Evolutionary conservation across 2,329 filamentous ascomycete species (phyloP), one percentile per base, ranked within the genome.

Genomic region (Cladorrhinum sp.): DNA sequence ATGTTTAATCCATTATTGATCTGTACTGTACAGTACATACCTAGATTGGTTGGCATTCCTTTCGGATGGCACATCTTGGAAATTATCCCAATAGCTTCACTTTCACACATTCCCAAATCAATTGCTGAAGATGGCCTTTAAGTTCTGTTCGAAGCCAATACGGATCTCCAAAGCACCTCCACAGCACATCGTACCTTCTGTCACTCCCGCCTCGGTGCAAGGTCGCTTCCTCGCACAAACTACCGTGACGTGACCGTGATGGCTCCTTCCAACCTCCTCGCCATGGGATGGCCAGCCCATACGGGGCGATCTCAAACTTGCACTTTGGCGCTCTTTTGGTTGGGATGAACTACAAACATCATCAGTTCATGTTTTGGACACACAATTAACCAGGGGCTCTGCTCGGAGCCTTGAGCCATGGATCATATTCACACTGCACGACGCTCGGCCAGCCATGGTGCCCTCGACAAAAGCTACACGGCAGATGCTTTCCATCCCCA

Each of bases 371-470:
- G 54, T 57, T 39, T 57, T 57, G 54, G 54, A 57, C 54, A 57
- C 54, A 57, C 26, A 42, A 39, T 57, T 57, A 49, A 49, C 10
- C 53, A 48, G 28, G 23, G 42, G 57, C 49, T 53, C 57, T 53
- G 57, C 30, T 56, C 55, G 57, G 58, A 49, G 42, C 52, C 42
- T 10, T 26, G 21, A 20, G 36, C 49, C 57, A 68, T 68, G 67
- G 67, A 68, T 12, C 62, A 66, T n/a, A 33, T 60, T 14, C 66
- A 55, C 30, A 62, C 59, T 23, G 56, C 67, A 21, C 62, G 72
- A 58, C 75, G 75, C 61, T 75, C 75, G 30, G 69, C 69, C 61
- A 80, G 78, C 58, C 75, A 78, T 70, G 73, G 71, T 54, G 75
- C 77, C 3, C 72, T 79, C 49, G 70, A 71, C 61, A 71, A 68